Conservation (phyloP, 2,329 filamentous ascomycete species). For the Monosporascus sp. region DNA sequence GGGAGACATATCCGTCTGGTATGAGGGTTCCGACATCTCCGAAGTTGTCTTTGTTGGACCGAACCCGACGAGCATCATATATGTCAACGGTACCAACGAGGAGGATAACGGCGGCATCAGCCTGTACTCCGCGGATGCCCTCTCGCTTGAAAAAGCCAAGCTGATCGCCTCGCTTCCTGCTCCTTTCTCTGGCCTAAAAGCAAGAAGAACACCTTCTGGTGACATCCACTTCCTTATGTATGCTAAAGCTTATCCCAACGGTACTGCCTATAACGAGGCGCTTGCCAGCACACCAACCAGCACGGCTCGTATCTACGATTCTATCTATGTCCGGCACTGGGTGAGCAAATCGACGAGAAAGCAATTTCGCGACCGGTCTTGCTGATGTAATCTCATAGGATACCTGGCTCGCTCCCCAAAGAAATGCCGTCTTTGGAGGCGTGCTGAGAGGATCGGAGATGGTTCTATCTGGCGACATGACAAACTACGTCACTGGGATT, state of each 20-base stretch:
- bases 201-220: conserved; percentile 22
- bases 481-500: conserved; percentile 30
- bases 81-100: conserved; percentile 44
- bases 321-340: conserved; percentile 56
- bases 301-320: conserved; percentile 49
- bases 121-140: conserved; percentile 31
- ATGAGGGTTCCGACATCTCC: conserved; percentile 46
- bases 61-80: conserved; percentile 38
- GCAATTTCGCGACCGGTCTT: neutral
- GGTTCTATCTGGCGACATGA: conserved; percentile 24
- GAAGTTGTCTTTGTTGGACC: conserved; percentile 53
- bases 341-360: conserved; percentile 8
- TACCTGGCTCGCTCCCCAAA: conserved; percentile 46
- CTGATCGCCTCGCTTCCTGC: conserved; percentile 31
- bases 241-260: conserved; percentile 50
- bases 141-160: conserved; percentile 19
- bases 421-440: conserved; percentile 55
- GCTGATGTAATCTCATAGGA: conserved; percentile 28
- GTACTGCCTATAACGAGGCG: conserved; percentile 50
- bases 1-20: conserved; percentile 47
- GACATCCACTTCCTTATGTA: conserved; percentile 36
- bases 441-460: conserved; percentile 31
- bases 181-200: conserved; percentile 33
- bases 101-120: conserved; percentile 35
- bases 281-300: conserved; percentile 39